These are phyloP conservation scores for Mycena latifolia DNA, from an alignment of 768 basidiomycete species.

Conservation along the genomic window DNA sequence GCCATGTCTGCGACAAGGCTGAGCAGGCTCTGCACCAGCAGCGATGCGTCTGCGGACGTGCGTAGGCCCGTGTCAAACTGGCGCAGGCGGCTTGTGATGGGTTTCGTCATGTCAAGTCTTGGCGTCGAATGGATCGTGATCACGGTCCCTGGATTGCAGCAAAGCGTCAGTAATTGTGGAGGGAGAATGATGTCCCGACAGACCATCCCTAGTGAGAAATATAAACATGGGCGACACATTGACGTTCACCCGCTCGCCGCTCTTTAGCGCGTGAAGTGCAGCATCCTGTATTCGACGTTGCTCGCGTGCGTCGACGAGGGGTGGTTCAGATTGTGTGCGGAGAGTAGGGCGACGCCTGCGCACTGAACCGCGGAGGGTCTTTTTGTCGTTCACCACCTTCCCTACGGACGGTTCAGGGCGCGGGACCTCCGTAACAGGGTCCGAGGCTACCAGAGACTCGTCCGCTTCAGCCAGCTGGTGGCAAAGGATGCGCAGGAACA, in stretches of 20 bases:
- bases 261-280: constrained; percentile 34
- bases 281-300: constrained; percentile 23
- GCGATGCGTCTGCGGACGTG: constrained; percentile 72
- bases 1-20: constrained; percentile 77
- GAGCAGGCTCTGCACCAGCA: constrained; percentile 77
- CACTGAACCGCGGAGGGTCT: neutral
- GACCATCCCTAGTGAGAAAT: constrained; percentile 76
- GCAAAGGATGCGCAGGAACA: constrained; percentile 78
- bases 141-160: constrained; percentile 62
- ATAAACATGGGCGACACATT: constrained; percentile 69
- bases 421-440: constrained; percentile 31
- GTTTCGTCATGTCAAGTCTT: constrained; percentile 61
- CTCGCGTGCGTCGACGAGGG: neutral
- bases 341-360: neutral
- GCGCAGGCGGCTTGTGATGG: constrained; percentile 68
- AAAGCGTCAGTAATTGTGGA: neutral
- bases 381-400: neutral
- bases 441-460: constrained; percentile 21
- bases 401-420: constrained; percentile 52
- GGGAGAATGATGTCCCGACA: constrained; percentile 24
- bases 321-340: too few relatives aligned
- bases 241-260: constrained; percentile 70
- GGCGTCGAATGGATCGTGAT: constrained; percentile 68
- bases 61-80: constrained; percentile 71
- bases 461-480: constrained; percentile 64